Percentiles rank a stretch among this genome's conserved stretches.
Evolutionary conservation across 2,329 filamentous ascomycete genomes (phyloP).

Genomic region (Keithomyces neogunnii): DNA sequence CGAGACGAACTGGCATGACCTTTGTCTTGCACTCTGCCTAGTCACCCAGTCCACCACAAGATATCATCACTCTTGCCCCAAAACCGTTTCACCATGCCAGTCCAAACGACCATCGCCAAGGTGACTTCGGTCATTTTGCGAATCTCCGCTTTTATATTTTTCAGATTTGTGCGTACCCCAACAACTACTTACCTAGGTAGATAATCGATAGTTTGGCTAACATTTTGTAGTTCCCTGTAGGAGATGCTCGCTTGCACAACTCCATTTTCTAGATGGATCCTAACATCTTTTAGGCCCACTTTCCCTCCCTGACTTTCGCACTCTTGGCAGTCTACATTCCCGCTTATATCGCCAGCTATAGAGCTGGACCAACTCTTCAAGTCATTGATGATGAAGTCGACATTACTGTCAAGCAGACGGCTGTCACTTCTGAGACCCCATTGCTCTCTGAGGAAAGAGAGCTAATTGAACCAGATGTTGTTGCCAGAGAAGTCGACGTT

Average conservation of each 20-base stretch:
- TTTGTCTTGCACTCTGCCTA: neutral
- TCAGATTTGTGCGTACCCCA: conserved; percentile 24
- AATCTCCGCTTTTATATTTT: conserved; percentile 26
- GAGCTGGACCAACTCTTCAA: conserved; percentile 47
- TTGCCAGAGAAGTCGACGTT: conserved; percentile 48
- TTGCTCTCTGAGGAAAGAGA: conserved; percentile 22
- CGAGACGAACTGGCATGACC: neutral
- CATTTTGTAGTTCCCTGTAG: conserved; percentile 26
- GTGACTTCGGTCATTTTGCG: conserved; percentile 28
- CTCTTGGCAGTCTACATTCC: conserved; percentile 59
- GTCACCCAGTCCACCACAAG: neutral
- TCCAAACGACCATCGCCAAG: conserved; percentile 23
- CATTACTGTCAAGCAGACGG: conserved; percentile 41
- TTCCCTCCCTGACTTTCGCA: conserved; percentile 48
- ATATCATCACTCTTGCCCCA: neutral
- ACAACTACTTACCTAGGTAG: neutral
- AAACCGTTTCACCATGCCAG: conserved; percentile 5
- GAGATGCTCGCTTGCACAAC: conserved; percentile 7
- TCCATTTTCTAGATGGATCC: neutral
- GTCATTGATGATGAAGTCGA: conserved; percentile 54
- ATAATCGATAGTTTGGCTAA: conserved; percentile 7
- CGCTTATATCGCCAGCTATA: conserved; percentile 51
- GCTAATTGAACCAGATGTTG: conserved; percentile 24
- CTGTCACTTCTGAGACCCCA: conserved; percentile 18
- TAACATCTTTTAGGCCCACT: conserved; percentile 23